Base-by-base conservation (phyloP, 805 yeast species). In the Zygotorulaspora chibaensis region DNA sequence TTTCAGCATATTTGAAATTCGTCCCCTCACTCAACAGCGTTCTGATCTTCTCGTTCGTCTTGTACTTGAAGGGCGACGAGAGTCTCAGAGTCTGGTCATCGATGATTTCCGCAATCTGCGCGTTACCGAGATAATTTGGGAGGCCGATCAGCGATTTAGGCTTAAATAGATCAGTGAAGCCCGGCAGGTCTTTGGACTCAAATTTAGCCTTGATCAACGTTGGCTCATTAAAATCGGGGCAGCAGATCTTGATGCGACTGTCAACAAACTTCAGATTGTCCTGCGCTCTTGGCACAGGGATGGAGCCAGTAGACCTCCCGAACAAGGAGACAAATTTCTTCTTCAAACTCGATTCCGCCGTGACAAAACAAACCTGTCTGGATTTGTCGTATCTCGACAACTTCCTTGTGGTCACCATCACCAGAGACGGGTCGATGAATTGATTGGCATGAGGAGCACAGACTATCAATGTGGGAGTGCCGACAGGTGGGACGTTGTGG, bases 221-320 rank as follows among this genome's bases (percentile, higher is more conserved):
- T 8, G 81, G 77, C 52, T 80, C 77, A 18, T 65, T 69, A 20
- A 67, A 67, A 33, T 73, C 76, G 50, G 81, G 81, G 25, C 81
- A 60, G 48, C 51, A 77, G 8, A 90, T 80, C 45, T 70, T 73
- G 29, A 64, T 44, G 2, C 96, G 96, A 43, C 79, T 79, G 1
- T 71, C 65, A n/a, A 80, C 95, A 8, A 71, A 62, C 28, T 63
- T 67, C 57, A 91, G 74, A 59, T 80, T 81, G 64, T 91, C 99
- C 65, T 93, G 98, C 3, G 95, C 86, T 53, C 99, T 74, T 8
- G 83, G 83, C 2, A 93, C 98, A 0, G 96, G 96, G 47, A 91
- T 90, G 3, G 96, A 76, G 59, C 81, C 74, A 51, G 87, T 85
- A 35, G 80, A 72, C 43, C 81, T 71, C 6, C 96, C 81, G 53